Evolutionary conservation across 2,329 filamentous ascomycete genomes (phyloP).

Genomic region (Neurospora sp.): DNA sequence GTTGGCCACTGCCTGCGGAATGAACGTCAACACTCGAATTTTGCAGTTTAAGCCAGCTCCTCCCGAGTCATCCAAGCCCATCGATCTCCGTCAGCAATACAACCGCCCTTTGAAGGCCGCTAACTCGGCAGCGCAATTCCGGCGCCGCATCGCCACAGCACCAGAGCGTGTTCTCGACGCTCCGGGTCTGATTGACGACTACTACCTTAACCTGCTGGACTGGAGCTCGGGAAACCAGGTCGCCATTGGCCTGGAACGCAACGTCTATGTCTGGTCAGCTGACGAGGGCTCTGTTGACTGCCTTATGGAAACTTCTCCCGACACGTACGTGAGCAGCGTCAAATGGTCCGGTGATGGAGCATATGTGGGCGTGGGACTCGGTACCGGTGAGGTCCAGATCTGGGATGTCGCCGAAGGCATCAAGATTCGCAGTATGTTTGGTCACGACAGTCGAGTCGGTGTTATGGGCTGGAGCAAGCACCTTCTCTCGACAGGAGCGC

Average conservation of each 20-base stretch:
- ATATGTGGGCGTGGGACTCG: slow-evolving; percentile 90
- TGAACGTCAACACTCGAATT: slow-evolving; percentile 88
- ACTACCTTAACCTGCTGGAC: slow-evolving; percentile 97
- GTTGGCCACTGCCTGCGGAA: slow-evolving; percentile 80
- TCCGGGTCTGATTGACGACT: slow-evolving; percentile 92
- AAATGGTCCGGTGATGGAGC: slow-evolving; percentile 98
- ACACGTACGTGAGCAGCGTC: slow-evolving; percentile 95
- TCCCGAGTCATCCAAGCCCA: slow-evolving; percentile 97
- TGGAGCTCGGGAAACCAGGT: slow-evolving; percentile 98
- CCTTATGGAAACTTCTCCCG: slow-evolving; percentile 75
- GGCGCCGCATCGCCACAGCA: slow-evolving; percentile 84
- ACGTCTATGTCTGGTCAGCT: slow-evolving; percentile 97
- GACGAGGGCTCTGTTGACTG: slow-evolving; percentile 84
- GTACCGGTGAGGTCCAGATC: slow-evolving; percentile 94
- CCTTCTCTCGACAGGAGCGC: slow-evolving; percentile 85
- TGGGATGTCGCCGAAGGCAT: slow-evolving; percentile 94
- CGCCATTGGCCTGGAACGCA: slow-evolving; percentile 92
- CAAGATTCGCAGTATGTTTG: slow-evolving; percentile 97
- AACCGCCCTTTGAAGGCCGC: slow-evolving; percentile 85
- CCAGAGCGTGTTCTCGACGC: slow-evolving; percentile 95
- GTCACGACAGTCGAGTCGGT: slow-evolving; percentile 90
- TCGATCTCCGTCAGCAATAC: slow-evolving; percentile 95
- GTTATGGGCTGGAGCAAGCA: slow-evolving; percentile 99
- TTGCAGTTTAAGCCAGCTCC: slow-evolving; percentile 96
- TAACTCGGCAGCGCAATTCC: slow-evolving; percentile 70